Conservation (phyloP, 345 rosid species). For the Excoecaria cochinchinensis region DNA sequence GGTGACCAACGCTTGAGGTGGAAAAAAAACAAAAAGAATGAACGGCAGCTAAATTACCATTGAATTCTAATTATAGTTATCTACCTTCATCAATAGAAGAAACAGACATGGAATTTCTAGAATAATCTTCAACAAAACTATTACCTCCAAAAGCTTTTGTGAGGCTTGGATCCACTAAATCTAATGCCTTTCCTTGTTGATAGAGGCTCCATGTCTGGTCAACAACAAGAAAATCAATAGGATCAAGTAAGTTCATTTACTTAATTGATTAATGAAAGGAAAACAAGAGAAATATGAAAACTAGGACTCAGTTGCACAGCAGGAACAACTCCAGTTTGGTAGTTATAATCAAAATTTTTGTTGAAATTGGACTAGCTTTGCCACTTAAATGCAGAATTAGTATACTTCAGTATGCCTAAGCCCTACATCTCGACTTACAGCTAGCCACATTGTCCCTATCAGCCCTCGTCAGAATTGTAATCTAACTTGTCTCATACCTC, state of each 20-base stretch:
- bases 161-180: slow-evolving; percentile 65
- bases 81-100: slow-evolving; percentile 87
- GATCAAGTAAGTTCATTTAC: background rate
- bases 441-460: background rate
- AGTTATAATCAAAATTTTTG: background rate
- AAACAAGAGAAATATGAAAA: background rate
- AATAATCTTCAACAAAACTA: slow-evolving; percentile 63
- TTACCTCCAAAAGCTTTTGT: slow-evolving; percentile 43
- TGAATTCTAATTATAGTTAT: slow-evolving; percentile 38
- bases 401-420: too few relatives aligned
- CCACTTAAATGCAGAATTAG: too few relatives aligned
- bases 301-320: background rate
- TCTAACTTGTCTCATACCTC: too few relatives aligned
- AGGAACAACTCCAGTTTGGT: background rate
- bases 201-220: slow-evolving; percentile 70
- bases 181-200: slow-evolving; percentile 50
- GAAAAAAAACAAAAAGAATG: too few relatives aligned
- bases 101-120: slow-evolving; percentile 75
- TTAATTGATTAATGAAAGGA: background rate
- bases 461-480: background rate
- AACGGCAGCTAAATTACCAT: background rate
- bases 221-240: background rate
- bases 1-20: background rate
- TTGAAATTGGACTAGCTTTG: too few relatives aligned
- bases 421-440: too few relatives aligned